Conservation (phyloP, 2,329 filamentous ascomycete genomes). For the Sporothrix luriei region DNA sequence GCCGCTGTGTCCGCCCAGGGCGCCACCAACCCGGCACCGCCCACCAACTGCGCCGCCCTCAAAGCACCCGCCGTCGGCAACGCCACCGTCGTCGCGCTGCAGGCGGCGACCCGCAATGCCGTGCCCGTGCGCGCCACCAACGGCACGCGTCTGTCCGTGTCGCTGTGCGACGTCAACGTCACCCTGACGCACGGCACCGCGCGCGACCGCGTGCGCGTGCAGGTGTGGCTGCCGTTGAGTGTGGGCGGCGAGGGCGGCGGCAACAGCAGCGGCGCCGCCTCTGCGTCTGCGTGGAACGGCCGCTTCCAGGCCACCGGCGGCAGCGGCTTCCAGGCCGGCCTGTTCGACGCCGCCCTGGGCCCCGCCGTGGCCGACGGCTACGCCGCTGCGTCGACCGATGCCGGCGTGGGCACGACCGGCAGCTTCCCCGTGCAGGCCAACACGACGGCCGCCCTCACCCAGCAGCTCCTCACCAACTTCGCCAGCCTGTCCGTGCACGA, state of each 20-base stretch:
- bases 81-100: background rate
- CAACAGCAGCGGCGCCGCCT: too few species aligned
- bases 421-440: constrained; percentile 8
- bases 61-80: background rate
- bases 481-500: background rate
- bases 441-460: background rate
- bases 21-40: background rate
- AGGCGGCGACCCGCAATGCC: background rate
- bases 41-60: background rate
- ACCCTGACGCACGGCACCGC: constrained; percentile 5
- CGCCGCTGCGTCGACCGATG: background rate
- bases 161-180: constrained; percentile 5
- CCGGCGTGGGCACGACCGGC: background rate
- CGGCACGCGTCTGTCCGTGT: background rate
- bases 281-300: background rate
- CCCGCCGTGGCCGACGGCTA: constrained; percentile 1
- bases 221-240: background rate
- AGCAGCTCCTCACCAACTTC: background rate
- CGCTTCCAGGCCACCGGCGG: constrained; percentile 6
- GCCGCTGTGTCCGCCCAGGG: background rate
- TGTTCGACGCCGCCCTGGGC: background rate
- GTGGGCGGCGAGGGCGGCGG: too few species aligned
- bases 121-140: background rate
- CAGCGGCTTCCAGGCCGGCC: constrained; percentile 4
- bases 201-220: background rate